Conservation (phyloP, 164 flowering plant species). For the Nelumbo lutea region DNA sequence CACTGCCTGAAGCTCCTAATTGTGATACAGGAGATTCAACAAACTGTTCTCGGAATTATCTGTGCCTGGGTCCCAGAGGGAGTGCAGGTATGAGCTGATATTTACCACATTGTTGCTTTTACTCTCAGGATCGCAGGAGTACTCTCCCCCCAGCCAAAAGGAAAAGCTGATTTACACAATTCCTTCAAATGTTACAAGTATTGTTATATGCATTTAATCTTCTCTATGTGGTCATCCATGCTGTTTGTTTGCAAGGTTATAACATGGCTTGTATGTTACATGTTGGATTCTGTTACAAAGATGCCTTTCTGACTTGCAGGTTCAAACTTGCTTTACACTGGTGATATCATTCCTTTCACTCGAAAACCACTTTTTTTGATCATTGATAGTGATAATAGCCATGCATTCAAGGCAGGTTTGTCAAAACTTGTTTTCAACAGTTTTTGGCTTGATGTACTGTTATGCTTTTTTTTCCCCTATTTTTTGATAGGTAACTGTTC, state of each 20-base stretch:
- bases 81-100: slow-evolving; percentile 45
- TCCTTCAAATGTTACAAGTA: neutral
- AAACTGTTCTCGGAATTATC: slow-evolving; percentile 32
- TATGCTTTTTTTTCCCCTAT: neutral
- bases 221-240: neutral
- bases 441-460: slow-evolving; percentile 8
- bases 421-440: slow-evolving; percentile 41
- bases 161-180: neutral
- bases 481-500: too few relatives aligned
- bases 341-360: slow-evolving; percentile 91
- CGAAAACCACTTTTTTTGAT: slow-evolving; percentile 85
- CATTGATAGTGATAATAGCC: slow-evolving; percentile 92
- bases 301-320: slow-evolving; percentile 40
- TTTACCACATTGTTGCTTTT: neutral
- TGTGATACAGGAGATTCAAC: slow-evolving; percentile 33
- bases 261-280: neutral
- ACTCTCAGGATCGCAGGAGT: neutral
- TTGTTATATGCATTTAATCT: neutral
- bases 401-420: slow-evolving; percentile 99
- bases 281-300: neutral
- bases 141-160: too few relatives aligned
- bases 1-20: slow-evolving; percentile 26
- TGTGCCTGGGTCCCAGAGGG: slow-evolving; percentile 75
- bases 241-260: neutral
- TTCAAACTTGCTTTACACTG: slow-evolving; percentile 66